Evolutionary conservation across 2,329 filamentous ascomycete species (phyloP).

Genomic region (Sclerotinia spermophila): DNA sequence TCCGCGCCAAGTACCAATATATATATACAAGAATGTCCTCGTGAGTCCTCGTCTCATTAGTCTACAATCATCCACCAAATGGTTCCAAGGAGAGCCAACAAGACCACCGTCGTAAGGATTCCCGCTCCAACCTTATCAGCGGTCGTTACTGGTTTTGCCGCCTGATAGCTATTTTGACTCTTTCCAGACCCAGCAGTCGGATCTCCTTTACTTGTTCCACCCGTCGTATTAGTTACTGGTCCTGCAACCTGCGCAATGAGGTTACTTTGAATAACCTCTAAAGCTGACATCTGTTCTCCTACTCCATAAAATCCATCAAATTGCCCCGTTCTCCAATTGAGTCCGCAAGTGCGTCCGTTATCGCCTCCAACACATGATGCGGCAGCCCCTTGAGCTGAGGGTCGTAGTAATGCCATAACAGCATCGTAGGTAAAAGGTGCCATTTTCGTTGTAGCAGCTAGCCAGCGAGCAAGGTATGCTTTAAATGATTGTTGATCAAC

Average conservation of each 20-base stretch:
- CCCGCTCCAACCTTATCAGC: constrained; percentile 67
- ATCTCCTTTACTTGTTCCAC: constrained; percentile 53
- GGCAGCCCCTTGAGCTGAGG: constrained; percentile 54
- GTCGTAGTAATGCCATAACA: constrained; percentile 52
- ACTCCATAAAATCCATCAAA: constrained; percentile 48
- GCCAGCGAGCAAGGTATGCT: constrained; percentile 57
- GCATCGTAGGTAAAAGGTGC: constrained; percentile 54
- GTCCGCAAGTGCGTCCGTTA: constrained; percentile 58
- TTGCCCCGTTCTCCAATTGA: constrained; percentile 53
- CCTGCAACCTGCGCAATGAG: constrained; percentile 46
- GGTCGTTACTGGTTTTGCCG: constrained; percentile 36
- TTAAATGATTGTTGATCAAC: constrained; percentile 60
- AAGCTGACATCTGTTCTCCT: constrained; percentile 64
- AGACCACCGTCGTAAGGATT: constrained; percentile 55
- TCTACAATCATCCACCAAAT: constrained; percentile 50
- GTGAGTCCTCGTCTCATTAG: background rate
- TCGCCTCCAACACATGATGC: constrained; percentile 56
- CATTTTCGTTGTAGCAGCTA: constrained; percentile 59
- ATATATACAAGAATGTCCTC: background rate
- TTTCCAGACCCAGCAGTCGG: constrained; percentile 29
- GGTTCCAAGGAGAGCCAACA: constrained; percentile 52
- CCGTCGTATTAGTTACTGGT: constrained; percentile 49
- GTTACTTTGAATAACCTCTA: constrained; percentile 54
- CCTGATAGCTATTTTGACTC: background rate
- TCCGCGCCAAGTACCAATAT: background rate